phyloP scores from a whole-genome alignment of 2,329 filamentous ascomycete genomes.

The Calonectria fujianensis region DNA sequence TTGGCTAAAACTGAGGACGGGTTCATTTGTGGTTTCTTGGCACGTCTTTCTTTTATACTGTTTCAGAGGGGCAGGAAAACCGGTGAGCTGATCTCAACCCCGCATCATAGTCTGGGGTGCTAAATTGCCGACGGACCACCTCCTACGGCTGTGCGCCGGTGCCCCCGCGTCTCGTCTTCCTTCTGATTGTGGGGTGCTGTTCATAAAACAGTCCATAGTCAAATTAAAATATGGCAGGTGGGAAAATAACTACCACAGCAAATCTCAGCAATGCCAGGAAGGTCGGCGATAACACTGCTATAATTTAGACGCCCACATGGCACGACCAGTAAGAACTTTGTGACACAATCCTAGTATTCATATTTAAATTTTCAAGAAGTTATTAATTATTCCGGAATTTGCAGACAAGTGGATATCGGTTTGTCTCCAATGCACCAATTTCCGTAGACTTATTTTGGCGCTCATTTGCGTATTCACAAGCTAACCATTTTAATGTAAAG shows the following conservation, averaged over 20 bases:
- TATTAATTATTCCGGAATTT: neutral
- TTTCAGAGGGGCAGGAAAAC: neutral
- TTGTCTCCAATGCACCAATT: neutral
- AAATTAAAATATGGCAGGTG: neutral
- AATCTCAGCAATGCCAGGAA: neutral
- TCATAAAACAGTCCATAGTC: neutral
- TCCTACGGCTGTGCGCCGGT: neutral
- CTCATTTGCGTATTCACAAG: neutral
- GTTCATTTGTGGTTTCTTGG: neutral
- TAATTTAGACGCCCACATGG: neutral
- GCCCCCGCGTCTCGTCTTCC: neutral
- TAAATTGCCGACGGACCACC: slow-evolving; percentile 10
- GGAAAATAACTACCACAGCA: neutral
- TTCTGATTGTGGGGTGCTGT: neutral
- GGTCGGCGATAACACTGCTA: neutral
- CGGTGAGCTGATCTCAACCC: neutral
- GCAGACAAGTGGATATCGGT: neutral
- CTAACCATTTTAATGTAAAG: neutral
- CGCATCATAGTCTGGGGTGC: neutral
- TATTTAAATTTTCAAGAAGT: neutral
- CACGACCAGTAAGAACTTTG: neutral
- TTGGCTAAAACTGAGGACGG: neutral
- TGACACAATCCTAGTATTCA: neutral
- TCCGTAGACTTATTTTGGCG: neutral
- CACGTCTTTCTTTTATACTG: neutral